A percentile compares a stretch with the other conserved stretches of the same genome.
Conservation (phyloP, 306 rosid species). For the Vicia villosa region DNA sequence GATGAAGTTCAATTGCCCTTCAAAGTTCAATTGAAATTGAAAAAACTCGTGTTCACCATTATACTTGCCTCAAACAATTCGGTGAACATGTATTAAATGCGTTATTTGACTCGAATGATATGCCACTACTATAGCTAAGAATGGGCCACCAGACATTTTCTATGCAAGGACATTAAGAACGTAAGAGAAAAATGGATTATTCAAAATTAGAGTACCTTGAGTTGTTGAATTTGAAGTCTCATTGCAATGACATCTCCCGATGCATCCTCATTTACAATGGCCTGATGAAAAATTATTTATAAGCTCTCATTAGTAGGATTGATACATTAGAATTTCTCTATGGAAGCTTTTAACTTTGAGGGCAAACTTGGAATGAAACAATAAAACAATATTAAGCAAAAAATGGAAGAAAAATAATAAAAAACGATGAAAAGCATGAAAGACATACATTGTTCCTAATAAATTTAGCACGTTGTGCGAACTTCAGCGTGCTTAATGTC, state of each 20-base stretch:
- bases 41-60: neutral
- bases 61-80: constrained; percentile 9
- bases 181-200: constrained; percentile 12
- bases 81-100: neutral
- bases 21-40: constrained; percentile 18
- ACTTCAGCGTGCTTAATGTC: constrained; percentile 98
- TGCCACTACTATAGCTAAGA: constrained; percentile 28
- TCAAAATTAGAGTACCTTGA: constrained; percentile 65
- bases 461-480: constrained; percentile 96
- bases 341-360: neutral
- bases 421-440: constrained; percentile 4
- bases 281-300: constrained; percentile 51
- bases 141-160: neutral
- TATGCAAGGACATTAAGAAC: constrained; percentile 8
- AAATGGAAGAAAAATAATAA: constrained; percentile 11
- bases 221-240: constrained; percentile 96
- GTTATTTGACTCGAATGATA: constrained; percentile 8
- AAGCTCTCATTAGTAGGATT: neutral
- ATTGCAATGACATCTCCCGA: constrained; percentile 96
- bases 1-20: neutral
- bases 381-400: constrained; percentile 6
- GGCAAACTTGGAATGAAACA: constrained; percentile 18
- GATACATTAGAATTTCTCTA: constrained; percentile 5
- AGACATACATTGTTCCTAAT: constrained; percentile 86
- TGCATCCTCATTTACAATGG: constrained; percentile 93